Conservation (phyloP, 371 early-diverging fungal genomes). For the Mortierella sp. region DNA sequence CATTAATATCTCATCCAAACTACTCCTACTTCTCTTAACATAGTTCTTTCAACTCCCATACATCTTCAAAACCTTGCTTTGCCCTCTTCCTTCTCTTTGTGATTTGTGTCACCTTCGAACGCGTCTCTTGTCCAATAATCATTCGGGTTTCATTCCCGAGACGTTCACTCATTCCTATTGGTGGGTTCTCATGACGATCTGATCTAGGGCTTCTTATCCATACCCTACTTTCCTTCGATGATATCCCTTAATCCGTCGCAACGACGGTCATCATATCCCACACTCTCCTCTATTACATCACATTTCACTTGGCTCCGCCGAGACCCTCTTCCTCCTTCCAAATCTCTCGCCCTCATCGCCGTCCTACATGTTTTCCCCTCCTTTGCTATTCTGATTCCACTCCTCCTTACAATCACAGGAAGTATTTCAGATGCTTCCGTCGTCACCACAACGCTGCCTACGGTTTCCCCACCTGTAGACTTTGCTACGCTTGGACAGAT, state of each 20-base stretch:
- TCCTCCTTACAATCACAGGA: neutral
- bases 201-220: neutral
- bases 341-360: neutral
- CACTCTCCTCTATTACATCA: neutral
- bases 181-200: neutral
- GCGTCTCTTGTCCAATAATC: constrained; percentile 14
- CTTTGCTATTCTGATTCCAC: neutral
- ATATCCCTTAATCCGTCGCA: neutral
- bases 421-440: constrained; percentile 1
- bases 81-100: neutral
- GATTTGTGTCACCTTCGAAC: constrained; percentile 7
- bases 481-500: constrained; percentile 38
- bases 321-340: neutral
- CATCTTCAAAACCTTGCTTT: neutral
- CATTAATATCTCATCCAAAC: neutral
- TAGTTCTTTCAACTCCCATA: neutral
- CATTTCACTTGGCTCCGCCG: neutral
- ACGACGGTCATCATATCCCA: neutral
- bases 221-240: neutral
- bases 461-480: constrained; percentile 34
- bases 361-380: neutral
- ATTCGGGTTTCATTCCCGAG: neutral
- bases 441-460: constrained; percentile 3
- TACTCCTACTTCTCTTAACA: neutral
- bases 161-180: neutral